Percentiles rank a stretch among this genome's conserved stretches.
phyloP scores from a whole-genome alignment of 208 protist genomes.

The Leishmania braziliensis region DNA sequence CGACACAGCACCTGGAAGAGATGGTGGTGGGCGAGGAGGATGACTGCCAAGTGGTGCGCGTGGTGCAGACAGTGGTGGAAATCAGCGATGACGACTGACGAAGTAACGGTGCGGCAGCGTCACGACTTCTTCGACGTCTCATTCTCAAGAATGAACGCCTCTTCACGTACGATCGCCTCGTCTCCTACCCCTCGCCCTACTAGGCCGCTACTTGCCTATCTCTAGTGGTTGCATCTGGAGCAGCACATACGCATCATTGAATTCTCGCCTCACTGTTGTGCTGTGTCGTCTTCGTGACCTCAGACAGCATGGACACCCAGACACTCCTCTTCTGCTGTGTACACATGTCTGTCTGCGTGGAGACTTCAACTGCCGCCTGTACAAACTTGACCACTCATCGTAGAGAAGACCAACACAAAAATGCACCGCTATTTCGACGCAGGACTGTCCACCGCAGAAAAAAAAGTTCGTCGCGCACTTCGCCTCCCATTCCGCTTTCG shows the following conservation, averaged over 20 bases:
- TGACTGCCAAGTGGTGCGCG: conserved; percentile 32
- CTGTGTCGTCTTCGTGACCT: not conserved
- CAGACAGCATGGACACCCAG: not conserved
- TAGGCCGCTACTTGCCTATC: not conserved
- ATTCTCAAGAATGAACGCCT: too few relatives aligned
- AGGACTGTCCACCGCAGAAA: too few relatives aligned
- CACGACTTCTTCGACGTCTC: not conserved
- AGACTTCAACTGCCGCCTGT: not conserved
- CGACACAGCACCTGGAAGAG: not conserved
- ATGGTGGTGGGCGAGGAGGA: conserved; percentile 24
- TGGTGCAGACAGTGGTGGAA: conserved; percentile 41
- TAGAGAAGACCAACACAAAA: not conserved
- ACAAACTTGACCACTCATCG: not conserved
- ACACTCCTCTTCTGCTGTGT: not conserved
- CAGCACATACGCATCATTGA: not conserved
- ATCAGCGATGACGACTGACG: conserved; percentile 56
- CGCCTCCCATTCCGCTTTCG: not conserved
- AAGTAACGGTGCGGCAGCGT: not conserved
- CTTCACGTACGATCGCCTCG: too few relatives aligned
- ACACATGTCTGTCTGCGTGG: not conserved
- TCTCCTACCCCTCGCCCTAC: not conserved
- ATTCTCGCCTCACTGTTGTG: not conserved
- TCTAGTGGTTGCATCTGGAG: not conserved
- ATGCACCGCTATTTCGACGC: not conserved
- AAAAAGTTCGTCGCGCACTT: not conserved